These are phyloP conservation scores for Syzygium syzygioides DNA, from an alignment of 441 rosid species.

Conservation along the genomic window DNA sequence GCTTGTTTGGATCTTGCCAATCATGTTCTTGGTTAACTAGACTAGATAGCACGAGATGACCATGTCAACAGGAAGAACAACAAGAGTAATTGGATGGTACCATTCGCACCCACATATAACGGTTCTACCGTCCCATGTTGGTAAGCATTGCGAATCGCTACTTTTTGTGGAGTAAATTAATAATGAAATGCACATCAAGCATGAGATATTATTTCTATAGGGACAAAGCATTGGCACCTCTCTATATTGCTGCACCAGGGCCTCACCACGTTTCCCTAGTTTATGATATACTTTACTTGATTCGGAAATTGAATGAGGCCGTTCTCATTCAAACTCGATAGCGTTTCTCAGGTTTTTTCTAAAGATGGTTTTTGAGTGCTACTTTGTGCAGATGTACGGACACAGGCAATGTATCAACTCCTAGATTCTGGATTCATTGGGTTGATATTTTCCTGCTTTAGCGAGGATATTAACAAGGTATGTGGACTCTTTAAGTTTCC, in stretches of 20 bases:
- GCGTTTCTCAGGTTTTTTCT: not conserved
- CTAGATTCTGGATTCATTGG: conserved; percentile 97
- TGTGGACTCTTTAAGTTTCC: not conserved
- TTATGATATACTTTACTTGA: not conserved
- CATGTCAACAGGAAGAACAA: conserved; percentile 67
- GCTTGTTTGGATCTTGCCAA: not conserved
- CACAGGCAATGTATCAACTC: conserved; percentile 98
- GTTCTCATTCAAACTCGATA: not conserved
- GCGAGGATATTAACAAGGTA: conserved; percentile 85
- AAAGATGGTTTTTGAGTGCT: not conserved
- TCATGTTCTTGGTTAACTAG: conserved; percentile 29
- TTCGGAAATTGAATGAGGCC: not conserved
- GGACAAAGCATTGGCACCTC: not conserved
- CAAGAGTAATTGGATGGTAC: conserved; percentile 97
- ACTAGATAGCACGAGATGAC: conserved; percentile 78
- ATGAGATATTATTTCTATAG: not conserved
- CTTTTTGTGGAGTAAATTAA: not conserved
- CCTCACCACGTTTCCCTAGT: not conserved
- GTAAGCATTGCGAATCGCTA: conserved; percentile 26
- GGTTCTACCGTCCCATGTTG: conserved; percentile 96
- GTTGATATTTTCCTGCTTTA: conserved; percentile 85
- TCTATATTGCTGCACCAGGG: not conserved
- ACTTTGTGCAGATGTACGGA: conserved; percentile 75
- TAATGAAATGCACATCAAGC: not conserved
- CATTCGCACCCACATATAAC: conserved; percentile 99